A percentile compares a stretch with the other conserved stretches of the same genome.
phyloP scores from a whole-genome alignment of 2,329 filamentous ascomycete species.

The Plectosphaerella cucumerina region DNA sequence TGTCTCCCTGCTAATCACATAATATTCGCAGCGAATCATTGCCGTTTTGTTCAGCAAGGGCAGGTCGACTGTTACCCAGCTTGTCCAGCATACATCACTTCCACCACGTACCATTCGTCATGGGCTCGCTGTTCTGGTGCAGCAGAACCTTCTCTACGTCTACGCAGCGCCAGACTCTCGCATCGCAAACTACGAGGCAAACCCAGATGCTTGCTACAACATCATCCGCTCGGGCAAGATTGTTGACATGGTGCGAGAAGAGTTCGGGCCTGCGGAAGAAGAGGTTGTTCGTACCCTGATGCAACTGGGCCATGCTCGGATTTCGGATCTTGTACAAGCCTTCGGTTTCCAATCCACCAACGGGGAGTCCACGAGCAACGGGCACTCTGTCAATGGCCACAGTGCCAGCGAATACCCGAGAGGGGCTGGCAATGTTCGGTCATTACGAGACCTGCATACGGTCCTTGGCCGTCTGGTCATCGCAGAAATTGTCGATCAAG shows the following conservation, averaged over 20 bases:
- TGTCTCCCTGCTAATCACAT: not conserved
- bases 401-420: slow-evolving; percentile 28
- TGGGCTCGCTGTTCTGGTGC: slow-evolving; percentile 78
- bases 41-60: slow-evolving; percentile 73
- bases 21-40: slow-evolving; percentile 70
- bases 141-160: slow-evolving; percentile 82
- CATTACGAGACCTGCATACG: slow-evolving; percentile 43
- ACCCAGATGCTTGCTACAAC: slow-evolving; percentile 75
- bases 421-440: slow-evolving; percentile 33
- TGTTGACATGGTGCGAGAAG: slow-evolving; percentile 66
- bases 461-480: slow-evolving; percentile 53
- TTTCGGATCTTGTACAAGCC: slow-evolving; percentile 65
- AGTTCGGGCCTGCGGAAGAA: slow-evolving; percentile 70
- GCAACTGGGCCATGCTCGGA: slow-evolving; percentile 70
- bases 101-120: slow-evolving; percentile 72
- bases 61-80: slow-evolving; percentile 64
- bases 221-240: slow-evolving; percentile 80
- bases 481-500: slow-evolving; percentile 63
- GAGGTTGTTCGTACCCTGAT: slow-evolving; percentile 72
- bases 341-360: slow-evolving; percentile 38
- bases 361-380: slow-evolving; percentile 1
- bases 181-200: slow-evolving; percentile 77
- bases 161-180: slow-evolving; percentile 58
- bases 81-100: slow-evolving; percentile 70
- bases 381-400: slow-evolving; percentile 16